Percentiles rank a stretch among this genome's conserved stretches.
phyloP scores from a whole-genome alignment of 306 rosid species.

The Vigna nakashimae region DNA sequence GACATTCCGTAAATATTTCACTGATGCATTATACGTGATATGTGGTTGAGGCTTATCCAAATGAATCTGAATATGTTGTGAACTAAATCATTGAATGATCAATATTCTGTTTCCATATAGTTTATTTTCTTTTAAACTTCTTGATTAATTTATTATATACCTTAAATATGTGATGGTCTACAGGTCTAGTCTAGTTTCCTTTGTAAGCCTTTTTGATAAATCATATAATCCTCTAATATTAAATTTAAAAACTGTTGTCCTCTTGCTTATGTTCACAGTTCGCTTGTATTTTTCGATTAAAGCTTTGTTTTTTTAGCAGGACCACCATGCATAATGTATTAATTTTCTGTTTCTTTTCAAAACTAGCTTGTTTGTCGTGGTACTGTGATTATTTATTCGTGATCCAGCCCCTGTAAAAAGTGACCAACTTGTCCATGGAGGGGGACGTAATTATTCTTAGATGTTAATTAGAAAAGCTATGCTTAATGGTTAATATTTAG shows the following conservation, averaged over 20 bases:
- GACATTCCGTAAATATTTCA: conserved; percentile 25
- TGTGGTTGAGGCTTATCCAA: not conserved
- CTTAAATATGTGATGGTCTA: conserved; percentile 35
- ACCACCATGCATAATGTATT: not conserved
- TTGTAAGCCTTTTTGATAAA: conserved; percentile 15
- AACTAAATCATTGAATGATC: conserved; percentile 10
- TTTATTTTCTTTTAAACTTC: not conserved
- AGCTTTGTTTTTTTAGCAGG: conserved; percentile 20
- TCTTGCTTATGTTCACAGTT: conserved; percentile 18
- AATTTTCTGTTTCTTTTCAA: conserved; percentile 1
- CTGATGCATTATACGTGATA: not conserved
- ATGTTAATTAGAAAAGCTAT: not conserved
- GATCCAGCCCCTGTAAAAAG: not conserved
- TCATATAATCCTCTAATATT: conserved; percentile 21
- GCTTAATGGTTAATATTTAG: not conserved
- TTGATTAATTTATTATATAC: not conserved
- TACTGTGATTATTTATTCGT: not conserved
- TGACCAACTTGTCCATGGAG: not conserved
- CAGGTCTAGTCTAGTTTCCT: conserved; percentile 4
- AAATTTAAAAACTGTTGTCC: conserved; percentile 12
- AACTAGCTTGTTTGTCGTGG: not conserved
- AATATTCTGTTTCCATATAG: conserved; percentile 22
- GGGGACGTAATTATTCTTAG: not conserved
- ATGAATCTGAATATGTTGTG: conserved; percentile 22
- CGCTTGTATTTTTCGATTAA: not conserved